Evolutionary conservation across 73 alveolate species (phyloP).

Genomic region (Diophrys sp.): DNA sequence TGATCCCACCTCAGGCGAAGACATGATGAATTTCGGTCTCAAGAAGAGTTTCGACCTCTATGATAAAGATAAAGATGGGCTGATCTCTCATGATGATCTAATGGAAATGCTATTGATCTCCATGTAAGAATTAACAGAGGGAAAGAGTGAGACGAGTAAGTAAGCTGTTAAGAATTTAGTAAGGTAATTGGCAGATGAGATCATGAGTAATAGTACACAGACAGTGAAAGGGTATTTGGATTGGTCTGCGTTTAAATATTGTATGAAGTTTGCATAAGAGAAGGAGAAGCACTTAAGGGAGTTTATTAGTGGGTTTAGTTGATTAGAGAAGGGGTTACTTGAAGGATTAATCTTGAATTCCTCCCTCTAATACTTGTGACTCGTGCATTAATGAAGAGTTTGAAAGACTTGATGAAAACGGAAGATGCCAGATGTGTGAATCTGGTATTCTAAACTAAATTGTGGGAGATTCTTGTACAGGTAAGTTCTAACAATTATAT

Average conservation of each 20-base stretch:
- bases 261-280: constrained; percentile 18
- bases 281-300: constrained; percentile 4
- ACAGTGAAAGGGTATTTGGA: constrained; percentile 9
- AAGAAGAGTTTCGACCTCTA: constrained; percentile 30
- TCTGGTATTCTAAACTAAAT: too few relatives aligned
- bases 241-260: constrained; percentile 16
- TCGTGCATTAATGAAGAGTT: too few relatives aligned
- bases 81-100: background rate
- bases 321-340: too few relatives aligned
- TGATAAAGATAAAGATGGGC: constrained; percentile 51
- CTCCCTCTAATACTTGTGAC: too few relatives aligned
- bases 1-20: constrained; percentile 43
- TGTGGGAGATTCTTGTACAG: too few relatives aligned
- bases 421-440: too few relatives aligned
- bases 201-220: constrained; percentile 7
- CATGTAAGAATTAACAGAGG: background rate
- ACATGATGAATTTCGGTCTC: constrained; percentile 8
- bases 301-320: background rate
- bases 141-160: constrained; percentile 5
- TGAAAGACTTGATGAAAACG: too few relatives aligned
- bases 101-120: background rate
- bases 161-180: background rate
- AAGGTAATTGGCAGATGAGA: constrained; percentile 7
- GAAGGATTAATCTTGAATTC: too few relatives aligned
- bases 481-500: too few relatives aligned